These are phyloP conservation scores for Penicillium sclerotiorum DNA, from an alignment of 2,329 filamentous ascomycete genomes.

Conservation along the genomic window DNA sequence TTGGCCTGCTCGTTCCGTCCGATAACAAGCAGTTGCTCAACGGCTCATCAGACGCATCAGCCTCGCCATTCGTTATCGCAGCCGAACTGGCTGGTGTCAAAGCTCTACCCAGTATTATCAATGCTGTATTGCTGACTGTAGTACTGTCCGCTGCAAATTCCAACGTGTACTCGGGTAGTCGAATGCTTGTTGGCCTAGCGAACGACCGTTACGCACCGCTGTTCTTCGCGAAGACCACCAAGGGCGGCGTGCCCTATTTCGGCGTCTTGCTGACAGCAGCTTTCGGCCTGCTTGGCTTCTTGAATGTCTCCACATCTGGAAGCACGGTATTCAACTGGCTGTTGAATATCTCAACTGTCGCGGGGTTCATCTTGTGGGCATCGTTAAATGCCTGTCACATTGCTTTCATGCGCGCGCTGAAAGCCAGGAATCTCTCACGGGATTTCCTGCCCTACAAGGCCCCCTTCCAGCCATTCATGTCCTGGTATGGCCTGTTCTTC, in stretches of 20 bases:
- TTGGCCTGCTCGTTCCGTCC: constrained; percentile 18
- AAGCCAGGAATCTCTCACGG: constrained; percentile 12
- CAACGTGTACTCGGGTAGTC: constrained; percentile 15
- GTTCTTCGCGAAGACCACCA: constrained; percentile 14
- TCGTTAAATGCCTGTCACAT: constrained; percentile 16
- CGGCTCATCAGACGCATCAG: constrained; percentile 9
- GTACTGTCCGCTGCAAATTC: constrained; percentile 19
- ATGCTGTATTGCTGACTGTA: constrained; percentile 16
- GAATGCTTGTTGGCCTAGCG: constrained; percentile 12
- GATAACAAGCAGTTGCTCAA: constrained; percentile 8
- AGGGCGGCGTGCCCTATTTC: constrained; percentile 11
- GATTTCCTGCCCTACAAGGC: constrained; percentile 14
- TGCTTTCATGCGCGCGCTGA: constrained; percentile 14
- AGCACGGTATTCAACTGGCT: constrained; percentile 16
- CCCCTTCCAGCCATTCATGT: constrained; percentile 14
- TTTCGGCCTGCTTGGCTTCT: constrained; percentile 15
- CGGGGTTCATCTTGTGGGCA: constrained; percentile 16
- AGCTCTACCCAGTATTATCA: constrained; percentile 15
- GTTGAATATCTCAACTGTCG: constrained; percentile 14
- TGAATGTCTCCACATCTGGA: constrained; percentile 14
- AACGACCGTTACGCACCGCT: constrained; percentile 13
- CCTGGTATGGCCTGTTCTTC: constrained; percentile 14
- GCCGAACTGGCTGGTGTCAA: constrained; percentile 14
- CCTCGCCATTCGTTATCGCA: constrained; percentile 21
- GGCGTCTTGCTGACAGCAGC: constrained; percentile 11